These are phyloP conservation scores for Sugiyamaella japonica DNA, from an alignment of 1,139 yeast species.

Conservation along the genomic window DNA sequence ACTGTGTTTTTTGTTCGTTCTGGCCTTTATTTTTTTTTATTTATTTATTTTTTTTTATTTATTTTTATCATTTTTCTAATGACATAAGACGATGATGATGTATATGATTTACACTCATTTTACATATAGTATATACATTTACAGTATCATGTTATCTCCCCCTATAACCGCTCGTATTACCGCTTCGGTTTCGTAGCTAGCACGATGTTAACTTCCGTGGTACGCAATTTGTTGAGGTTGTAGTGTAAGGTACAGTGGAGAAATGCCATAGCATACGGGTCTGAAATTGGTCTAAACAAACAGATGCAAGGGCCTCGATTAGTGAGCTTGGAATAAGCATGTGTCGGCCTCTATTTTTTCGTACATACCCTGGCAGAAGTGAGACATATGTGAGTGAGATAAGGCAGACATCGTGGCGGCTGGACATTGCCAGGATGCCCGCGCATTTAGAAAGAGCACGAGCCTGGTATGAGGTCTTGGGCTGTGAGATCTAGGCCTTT, in stretches of 20 bases:
- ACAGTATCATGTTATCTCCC: too few species aligned
- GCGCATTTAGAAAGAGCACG: too few species aligned
- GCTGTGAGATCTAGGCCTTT: too few species aligned
- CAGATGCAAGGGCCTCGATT: not conserved
- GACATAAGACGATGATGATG: not conserved
- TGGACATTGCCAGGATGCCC: too few species aligned
- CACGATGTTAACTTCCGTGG: not conserved
- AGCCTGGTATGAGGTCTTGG: too few species aligned
- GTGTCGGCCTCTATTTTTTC: too few species aligned
- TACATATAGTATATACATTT: not conserved
- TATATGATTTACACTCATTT: constrained; percentile 4
- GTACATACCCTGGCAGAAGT: too few species aligned
- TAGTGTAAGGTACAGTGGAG: not conserved
- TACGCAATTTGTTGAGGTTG: not conserved
- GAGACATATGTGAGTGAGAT: too few species aligned
- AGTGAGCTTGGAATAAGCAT: too few species aligned
- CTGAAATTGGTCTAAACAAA: not conserved
- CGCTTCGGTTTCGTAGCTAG: not conserved
- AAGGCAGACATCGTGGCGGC: too few species aligned
- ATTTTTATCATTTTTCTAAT: not conserved
- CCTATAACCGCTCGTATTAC: not conserved
- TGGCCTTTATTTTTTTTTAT: constrained; percentile 9
- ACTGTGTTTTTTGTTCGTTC: not conserved
- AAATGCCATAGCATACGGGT: too few species aligned
- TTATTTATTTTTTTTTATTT: constrained; percentile 9